Base-by-base conservation (phyloP, 2,329 filamentous ascomycete species). In the Epichloe amarillans region DNA sequence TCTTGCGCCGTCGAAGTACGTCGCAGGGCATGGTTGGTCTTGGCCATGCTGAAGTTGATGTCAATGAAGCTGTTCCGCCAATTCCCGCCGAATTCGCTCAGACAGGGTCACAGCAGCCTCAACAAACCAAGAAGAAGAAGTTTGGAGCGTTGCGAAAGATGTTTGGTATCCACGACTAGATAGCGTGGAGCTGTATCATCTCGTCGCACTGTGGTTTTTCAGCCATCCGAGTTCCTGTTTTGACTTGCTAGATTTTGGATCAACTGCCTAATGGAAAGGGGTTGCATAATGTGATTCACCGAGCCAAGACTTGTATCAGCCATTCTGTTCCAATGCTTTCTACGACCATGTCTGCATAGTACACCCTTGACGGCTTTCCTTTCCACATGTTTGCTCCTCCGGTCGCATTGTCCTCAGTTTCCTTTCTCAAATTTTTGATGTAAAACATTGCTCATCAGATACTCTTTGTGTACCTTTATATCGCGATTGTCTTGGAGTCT, bases 61-160 rank as follows among this genome's bases (percentile, higher is more conserved):
- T 52, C 36, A 53, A 51, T n/a, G 50, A 56, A 8, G 42, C 52
- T 14, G 51, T 44, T 11, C 37, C 47, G 48, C 54, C 26, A 35
- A 47, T 52, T 14, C 49, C 52, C 3, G 46, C 48, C 30, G 33
- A 8, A 12, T 45, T 47, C 10, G n/a, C 35, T 19, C 14, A 41
- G 21, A 7, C 36, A 10, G 47, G 38, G 4, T n/a, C n/a, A 5
- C 41, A 46, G 26, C 30, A 33, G 14, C 42, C 43, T 38, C 53
- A 56, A 37, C 53, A 42, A 49, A 62, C 58, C 54, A 73, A 67
- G 68, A 79, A 76, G 69, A 87, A 86, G 74, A 85, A 83, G 66
- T 87, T 88, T 64, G 74, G 75, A 41, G 68, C 72, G 50, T 65
- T 88, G 61, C 78, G 84, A 62, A 78, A 73, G 63, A 83, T 84